phyloP scores from a whole-genome alignment of 768 basidiomycete species.

The Fomitopsis pulvina region DNA sequence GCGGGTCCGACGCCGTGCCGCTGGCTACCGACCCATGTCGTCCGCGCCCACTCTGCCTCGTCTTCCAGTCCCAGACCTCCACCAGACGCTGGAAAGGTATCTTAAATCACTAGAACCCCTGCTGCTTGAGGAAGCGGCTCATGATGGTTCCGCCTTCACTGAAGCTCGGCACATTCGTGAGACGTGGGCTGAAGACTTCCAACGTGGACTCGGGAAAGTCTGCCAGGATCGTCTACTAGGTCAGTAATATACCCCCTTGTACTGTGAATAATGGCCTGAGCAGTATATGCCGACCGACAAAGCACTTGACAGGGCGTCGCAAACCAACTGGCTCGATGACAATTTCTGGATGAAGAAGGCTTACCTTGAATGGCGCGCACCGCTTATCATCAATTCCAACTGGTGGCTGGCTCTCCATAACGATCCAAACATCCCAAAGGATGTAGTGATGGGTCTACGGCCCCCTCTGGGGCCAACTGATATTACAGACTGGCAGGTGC shows the following conservation, averaged over 20 bases:
- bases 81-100: constrained; percentile 70
- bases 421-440: constrained; percentile 54
- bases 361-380: constrained; percentile 84
- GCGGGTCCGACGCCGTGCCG: neutral
- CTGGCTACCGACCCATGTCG: neutral
- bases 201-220: constrained; percentile 55
- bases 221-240: constrained; percentile 74
- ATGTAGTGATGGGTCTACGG: constrained; percentile 19
- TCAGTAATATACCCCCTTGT: constrained; percentile 22
- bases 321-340: constrained; percentile 91
- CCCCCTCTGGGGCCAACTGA: constrained; percentile 19
- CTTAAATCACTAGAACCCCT: constrained; percentile 74
- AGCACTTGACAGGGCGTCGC: constrained; percentile 80
- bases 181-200: constrained; percentile 65
- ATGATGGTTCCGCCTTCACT: constrained; percentile 44
- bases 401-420: constrained; percentile 92
- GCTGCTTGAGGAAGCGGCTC: constrained; percentile 64
- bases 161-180: constrained; percentile 47
- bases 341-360: constrained; percentile 87
- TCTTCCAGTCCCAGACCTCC: constrained; percentile 78
- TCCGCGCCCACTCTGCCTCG: constrained; percentile 40
- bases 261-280: constrained; percentile 1
- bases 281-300: constrained; percentile 9
- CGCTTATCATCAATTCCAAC: constrained; percentile 85
- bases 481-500: constrained; percentile 77